These are phyloP conservation scores for Aspergillus affinis DNA, from an alignment of 495 filamentous ascomycete genomes.

Conservation along the genomic window DNA sequence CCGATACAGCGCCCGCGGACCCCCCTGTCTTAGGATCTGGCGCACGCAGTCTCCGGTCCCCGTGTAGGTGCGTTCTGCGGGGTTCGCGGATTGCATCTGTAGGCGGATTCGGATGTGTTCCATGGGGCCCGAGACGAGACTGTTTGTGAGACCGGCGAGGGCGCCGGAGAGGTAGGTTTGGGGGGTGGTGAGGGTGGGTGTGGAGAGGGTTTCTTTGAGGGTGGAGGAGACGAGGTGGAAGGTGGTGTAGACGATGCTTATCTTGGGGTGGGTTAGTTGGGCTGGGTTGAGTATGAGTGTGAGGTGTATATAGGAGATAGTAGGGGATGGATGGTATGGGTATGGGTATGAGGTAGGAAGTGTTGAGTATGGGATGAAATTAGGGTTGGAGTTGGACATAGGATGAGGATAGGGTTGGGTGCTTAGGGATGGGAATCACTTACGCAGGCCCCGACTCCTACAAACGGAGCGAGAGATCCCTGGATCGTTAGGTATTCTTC, in stretches of 20 bases:
- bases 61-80: background rate
- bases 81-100: conserved; percentile 51
- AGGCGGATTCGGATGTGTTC: conserved; percentile 87
- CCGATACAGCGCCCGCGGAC: conserved; percentile 69
- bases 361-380: background rate
- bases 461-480: conserved; percentile 76
- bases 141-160: conserved; percentile 78
- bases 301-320: too few relatives aligned
- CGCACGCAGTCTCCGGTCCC: conserved; percentile 56
- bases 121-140: conserved; percentile 72
- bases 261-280: background rate
- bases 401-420: background rate
- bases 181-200: conserved; percentile 51
- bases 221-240: conserved; percentile 73
- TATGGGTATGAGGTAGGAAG: background rate
- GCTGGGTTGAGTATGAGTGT: background rate
- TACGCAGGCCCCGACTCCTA: conserved; percentile 87
- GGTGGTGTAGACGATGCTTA: conserved; percentile 79
- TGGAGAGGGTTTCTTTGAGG: background rate
- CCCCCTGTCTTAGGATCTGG: conserved; percentile 66
- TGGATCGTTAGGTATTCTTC: conserved; percentile 1
- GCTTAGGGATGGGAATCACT: background rate
- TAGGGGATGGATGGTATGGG: background rate
- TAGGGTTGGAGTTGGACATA: too few relatives aligned
- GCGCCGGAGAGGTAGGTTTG: conserved; percentile 81